Base-by-base conservation (phyloP, 2,329 filamentous ascomycete species). In the Atkinsonella hypoxylon region DNA sequence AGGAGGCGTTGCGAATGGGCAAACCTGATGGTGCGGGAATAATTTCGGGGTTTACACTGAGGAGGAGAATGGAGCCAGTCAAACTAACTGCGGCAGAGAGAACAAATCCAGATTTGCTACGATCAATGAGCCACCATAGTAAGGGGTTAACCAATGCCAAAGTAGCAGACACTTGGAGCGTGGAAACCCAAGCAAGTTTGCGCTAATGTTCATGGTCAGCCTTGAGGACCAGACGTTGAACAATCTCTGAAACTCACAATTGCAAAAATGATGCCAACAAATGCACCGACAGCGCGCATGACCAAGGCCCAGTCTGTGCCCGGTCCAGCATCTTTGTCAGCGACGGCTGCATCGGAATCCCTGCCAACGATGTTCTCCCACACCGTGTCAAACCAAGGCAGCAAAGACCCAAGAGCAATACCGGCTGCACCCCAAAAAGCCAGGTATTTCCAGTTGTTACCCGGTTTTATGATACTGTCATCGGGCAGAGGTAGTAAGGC, bases 61-160 rank as follows among this genome's bases (percentile, higher is more conserved):
- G 77, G 17, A 95, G 71, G 15, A 89, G 66, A 13, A 79, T 77
- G 10, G 90, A 90, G 8, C 91, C 89, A 1, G 78, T 70, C 26
- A 91, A 63, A 1, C 88, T 86, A 11, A 95, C 83, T 1, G 79
- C 70, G 13, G 83, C 75, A 0, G 88, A 89, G 50, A 96, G 77
- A 34, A 93, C 70, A 58, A 97, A 85, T 4, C 93, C 93, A 0
- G 89, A 79, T 57, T 82, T 83, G 45, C 89, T 93, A 47, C 91
- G 87, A 68, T 98, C 93, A 62, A 98, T 86, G 22, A 97, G 75
- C 68, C 95, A 98, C 93, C 93, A 98, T 17, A 98, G 73, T 10
- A 93, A 85, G 1, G 93, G 91, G 64, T 97, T 97, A 18, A 86
- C 88, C 53, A 97, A 80, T 20, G 89, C 87, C 46, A 98, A 81